Evolutionary conservation across 495 filamentous ascomycete species (phyloP).

Genomic region (Penicillium egyptiacum): DNA sequence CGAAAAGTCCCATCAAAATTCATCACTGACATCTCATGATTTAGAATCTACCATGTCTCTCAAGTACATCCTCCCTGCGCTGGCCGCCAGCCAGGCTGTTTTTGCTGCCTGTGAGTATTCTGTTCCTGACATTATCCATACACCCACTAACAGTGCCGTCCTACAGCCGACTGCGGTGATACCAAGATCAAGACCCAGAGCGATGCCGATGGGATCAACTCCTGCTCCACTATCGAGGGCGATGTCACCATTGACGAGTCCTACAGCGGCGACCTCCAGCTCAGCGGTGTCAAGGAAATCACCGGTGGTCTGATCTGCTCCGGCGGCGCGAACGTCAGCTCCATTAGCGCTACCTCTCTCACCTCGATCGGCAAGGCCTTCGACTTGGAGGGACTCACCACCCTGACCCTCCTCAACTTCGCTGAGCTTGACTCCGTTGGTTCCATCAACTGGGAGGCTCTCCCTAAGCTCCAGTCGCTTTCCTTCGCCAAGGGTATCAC

Average conservation of each 20-base stretch:
- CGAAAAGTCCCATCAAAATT: not conserved
- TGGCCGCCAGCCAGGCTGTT: constrained; percentile 64
- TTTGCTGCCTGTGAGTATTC: constrained; percentile 43
- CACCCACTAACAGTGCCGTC: not conserved
- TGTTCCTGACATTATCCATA: not conserved
- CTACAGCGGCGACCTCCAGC: constrained; percentile 48
- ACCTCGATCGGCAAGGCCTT: constrained; percentile 60
- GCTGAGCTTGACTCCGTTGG: constrained; percentile 61
- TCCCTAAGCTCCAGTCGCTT: constrained; percentile 68
- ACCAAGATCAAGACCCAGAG: constrained; percentile 64
- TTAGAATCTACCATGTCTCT: constrained; percentile 65
- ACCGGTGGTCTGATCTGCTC: constrained; percentile 63
- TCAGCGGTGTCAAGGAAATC: constrained; percentile 57
- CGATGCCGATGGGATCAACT: constrained; percentile 67
- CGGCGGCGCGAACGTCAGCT: constrained; percentile 59
- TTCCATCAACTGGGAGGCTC: constrained; percentile 65
- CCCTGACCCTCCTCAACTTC: constrained; percentile 64
- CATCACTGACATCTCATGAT: constrained; percentile 16
- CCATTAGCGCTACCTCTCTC: constrained; percentile 52
- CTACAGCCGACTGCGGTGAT: constrained; percentile 25
- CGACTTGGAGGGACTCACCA: constrained; percentile 61
- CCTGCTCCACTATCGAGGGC: constrained; percentile 70
- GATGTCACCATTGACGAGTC: constrained; percentile 61
- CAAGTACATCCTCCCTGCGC: constrained; percentile 70
- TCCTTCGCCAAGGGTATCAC: constrained; percentile 64